phyloP scores from a whole-genome alignment of 495 filamentous ascomycete genomes.

The Venustampulla echinocandica region DNA sequence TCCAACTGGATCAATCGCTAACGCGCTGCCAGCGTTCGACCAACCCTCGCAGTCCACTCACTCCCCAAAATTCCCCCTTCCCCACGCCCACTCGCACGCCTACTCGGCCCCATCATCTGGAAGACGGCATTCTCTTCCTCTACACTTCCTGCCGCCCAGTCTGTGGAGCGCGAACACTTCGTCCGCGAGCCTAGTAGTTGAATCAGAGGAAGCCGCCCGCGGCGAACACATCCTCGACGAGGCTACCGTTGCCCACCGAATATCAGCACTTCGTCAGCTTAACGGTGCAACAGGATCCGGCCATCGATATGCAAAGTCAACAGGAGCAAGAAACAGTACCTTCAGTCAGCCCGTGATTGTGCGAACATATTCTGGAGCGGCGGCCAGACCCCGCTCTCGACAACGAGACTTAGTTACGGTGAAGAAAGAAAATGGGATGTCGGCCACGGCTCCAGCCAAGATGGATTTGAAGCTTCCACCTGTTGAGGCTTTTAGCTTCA shows the following conservation, averaged over 20 bases:
- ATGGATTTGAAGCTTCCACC: slow-evolving; percentile 35
- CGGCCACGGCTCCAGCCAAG: slow-evolving; percentile 13
- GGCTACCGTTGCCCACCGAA: slow-evolving; percentile 21
- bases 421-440: slow-evolving; percentile 21
- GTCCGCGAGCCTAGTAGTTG: slow-evolving; percentile 18
- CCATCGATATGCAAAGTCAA: slow-evolving; percentile 35
- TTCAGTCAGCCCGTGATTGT: slow-evolving; percentile 50
- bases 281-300: slow-evolving; percentile 23
- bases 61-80: slow-evolving; percentile 4
- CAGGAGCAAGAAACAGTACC: slow-evolving; percentile 40
- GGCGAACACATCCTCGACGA: slow-evolving; percentile 26
- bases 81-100: slow-evolving; percentile 11
- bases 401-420: slow-evolving; percentile 17
- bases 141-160: slow-evolving; percentile 21
- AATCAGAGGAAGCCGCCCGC: slow-evolving; percentile 23
- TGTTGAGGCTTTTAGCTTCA: slow-evolving; percentile 50
- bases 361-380: slow-evolving; percentile 40
- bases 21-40: slow-evolving; percentile 14
- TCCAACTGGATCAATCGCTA: slow-evolving; percentile 8
- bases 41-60: slow-evolving; percentile 6
- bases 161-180: slow-evolving; percentile 23
- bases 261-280: slow-evolving; percentile 25
- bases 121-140: slow-evolving; percentile 21
- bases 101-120: slow-evolving; percentile 12
- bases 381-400: slow-evolving; percentile 20